A percentile compares a stretch with the other conserved stretches of the same genome.
Evolutionary conservation across 2,329 filamentous ascomycete genomes (phyloP).

Genomic region (Simplicillium aogashimaense): DNA sequence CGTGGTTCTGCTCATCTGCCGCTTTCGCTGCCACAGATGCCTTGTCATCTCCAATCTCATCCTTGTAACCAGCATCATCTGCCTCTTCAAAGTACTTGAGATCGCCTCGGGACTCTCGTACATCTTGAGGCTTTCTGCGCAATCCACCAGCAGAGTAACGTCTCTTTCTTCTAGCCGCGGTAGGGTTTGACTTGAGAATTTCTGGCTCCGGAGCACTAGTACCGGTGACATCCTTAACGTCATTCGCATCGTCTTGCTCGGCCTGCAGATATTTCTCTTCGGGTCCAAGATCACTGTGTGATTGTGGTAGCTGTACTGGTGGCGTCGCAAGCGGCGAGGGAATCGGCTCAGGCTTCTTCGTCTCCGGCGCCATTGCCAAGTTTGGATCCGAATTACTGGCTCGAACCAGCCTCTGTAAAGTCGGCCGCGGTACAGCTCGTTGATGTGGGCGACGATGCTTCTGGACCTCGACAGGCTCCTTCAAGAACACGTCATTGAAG

Average conservation of each 20-base stretch:
- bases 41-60: constrained; percentile 5
- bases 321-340: not conserved
- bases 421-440: constrained; percentile 49
- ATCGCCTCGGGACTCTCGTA: constrained; percentile 60
- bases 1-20: not conserved
- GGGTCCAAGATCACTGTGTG: constrained; percentile 23
- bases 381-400: constrained; percentile 34
- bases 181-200: constrained; percentile 32
- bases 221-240: constrained; percentile 47
- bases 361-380: constrained; percentile 13
- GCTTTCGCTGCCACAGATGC: constrained; percentile 2
- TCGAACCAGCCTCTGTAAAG: constrained; percentile 33
- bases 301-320: constrained; percentile 11
- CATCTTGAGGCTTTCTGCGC: constrained; percentile 61
- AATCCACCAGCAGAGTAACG: constrained; percentile 84
- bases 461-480: constrained; percentile 72
- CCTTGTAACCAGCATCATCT: constrained; percentile 58
- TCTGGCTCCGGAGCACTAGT: constrained; percentile 57
- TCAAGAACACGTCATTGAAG: constrained; percentile 82
- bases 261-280: constrained; percentile 14
- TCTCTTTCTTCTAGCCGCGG: constrained; percentile 43
- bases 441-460: constrained; percentile 64
- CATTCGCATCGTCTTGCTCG: constrained; percentile 24
- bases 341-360: constrained; percentile 1
- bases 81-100: constrained; percentile 89